These are phyloP conservation scores for Populus nigra DNA, from an alignment of 345 rosid species.

Conservation along the genomic window DNA sequence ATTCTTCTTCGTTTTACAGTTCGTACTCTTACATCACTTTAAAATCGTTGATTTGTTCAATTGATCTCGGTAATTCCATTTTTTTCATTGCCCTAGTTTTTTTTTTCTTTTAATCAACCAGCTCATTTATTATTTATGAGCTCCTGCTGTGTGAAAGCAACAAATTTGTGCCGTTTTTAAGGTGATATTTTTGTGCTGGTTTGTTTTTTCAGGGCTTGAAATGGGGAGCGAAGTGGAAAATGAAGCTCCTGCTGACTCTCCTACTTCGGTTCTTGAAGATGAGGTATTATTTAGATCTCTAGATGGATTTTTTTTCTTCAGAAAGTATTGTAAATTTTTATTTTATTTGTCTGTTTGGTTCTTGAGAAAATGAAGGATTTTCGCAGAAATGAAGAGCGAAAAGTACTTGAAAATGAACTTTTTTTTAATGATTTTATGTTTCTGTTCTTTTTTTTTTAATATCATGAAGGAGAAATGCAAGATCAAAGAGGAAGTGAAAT, in stretches of 20 bases:
- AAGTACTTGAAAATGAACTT: neutral
- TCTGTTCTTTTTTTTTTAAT: neutral
- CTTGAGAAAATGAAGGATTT: neutral
- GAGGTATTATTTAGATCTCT: slow-evolving; percentile 42
- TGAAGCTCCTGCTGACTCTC: slow-evolving; percentile 60
- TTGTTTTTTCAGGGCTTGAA: slow-evolving; percentile 31
- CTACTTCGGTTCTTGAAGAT: slow-evolving; percentile 83
- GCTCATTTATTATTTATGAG: neutral
- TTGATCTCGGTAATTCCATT: too few species aligned
- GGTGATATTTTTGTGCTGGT: neutral
- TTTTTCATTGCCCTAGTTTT: too few species aligned
- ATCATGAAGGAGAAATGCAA: slow-evolving; percentile 19
- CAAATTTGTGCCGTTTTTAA: too few species aligned
- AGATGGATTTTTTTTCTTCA: neutral
- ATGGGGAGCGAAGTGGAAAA: slow-evolving; percentile 39
- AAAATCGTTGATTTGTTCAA: too few species aligned
- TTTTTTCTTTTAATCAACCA: too few species aligned
- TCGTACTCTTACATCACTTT: too few species aligned
- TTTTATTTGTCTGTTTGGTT: neutral
- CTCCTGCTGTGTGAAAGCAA: neutral
- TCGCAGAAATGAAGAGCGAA: neutral
- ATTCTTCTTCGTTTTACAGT: too few species aligned
- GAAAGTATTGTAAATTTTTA: too few species aligned
- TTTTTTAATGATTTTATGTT: neutral
- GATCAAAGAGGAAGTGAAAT: neutral